Percentiles rank a stretch among this genome's conserved stretches.
Evolutionary conservation across 305 asterid genomes (phyloP).

Genomic region (Fraxinus greggii): DNA sequence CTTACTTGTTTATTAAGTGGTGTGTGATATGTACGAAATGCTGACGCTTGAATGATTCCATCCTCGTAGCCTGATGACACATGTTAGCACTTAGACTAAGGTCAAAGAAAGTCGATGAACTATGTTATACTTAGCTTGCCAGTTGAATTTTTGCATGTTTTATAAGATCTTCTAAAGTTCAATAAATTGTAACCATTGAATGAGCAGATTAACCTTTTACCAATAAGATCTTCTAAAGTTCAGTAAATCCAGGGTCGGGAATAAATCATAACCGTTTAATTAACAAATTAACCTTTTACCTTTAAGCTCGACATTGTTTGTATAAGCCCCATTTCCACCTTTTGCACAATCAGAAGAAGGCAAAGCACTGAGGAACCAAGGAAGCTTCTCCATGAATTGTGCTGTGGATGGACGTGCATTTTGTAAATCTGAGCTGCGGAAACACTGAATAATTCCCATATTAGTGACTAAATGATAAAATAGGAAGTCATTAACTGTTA

Average conservation of each 20-base stretch:
- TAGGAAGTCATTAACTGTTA: not conserved
- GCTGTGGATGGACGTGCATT: slow-evolving; percentile 82
- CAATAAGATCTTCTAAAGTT: slow-evolving; percentile 36
- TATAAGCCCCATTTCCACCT: slow-evolving; percentile 96
- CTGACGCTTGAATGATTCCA: slow-evolving; percentile 79
- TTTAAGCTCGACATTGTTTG: slow-evolving; percentile 72
- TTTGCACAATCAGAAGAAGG: slow-evolving; percentile 98
- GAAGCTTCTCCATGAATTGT: slow-evolving; percentile 87
- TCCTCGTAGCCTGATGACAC: slow-evolving; percentile 61
- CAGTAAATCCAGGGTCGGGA: not conserved
- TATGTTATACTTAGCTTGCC: not conserved
- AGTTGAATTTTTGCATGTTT: not conserved
- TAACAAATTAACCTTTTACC: slow-evolving; percentile 36
- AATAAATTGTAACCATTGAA: not conserved
- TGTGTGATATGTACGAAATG: slow-evolving; percentile 93
- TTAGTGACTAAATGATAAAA: slow-evolving; percentile 24
- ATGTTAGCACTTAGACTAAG: slow-evolving; percentile 22
- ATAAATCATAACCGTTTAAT: not conserved
- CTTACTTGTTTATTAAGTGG: slow-evolving; percentile 92
- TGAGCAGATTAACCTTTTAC: slow-evolving; percentile 26
- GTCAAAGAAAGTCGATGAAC: slow-evolving; percentile 6
- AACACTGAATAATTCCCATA: slow-evolving; percentile 62
- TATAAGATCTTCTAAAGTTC: not conserved
- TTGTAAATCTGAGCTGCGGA: slow-evolving; percentile 79
- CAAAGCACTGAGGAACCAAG: slow-evolving; percentile 90